phyloP scores from a whole-genome alignment of 164 flowering plant genomes.

The Vitis labrusca region DNA sequence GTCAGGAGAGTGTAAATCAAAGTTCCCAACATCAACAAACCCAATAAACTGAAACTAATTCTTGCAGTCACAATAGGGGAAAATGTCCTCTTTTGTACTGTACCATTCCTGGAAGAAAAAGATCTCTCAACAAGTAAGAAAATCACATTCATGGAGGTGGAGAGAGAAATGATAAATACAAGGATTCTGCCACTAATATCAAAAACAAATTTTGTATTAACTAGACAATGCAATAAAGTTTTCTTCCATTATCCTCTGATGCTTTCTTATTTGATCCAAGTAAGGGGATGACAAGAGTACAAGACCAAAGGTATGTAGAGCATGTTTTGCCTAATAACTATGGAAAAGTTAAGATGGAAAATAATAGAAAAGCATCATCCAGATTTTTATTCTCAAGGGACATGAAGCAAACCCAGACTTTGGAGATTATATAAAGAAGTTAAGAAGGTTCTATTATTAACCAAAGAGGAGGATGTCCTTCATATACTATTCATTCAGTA shows the following conservation, averaged over 20 bases:
- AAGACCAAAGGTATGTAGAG: too few relatives aligned
- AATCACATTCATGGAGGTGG: background rate
- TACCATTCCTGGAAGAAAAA: slow-evolving; percentile 31
- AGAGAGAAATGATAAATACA: background rate
- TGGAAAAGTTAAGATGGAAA: background rate
- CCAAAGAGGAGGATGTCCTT: too few relatives aligned
- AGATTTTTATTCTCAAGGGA: background rate
- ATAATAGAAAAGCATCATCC: background rate
- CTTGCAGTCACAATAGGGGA: slow-evolving; percentile 50
- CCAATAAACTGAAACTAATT: slow-evolving; percentile 50
- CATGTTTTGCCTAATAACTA: too few relatives aligned
- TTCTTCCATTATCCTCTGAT: too few relatives aligned
- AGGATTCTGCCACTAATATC: background rate
- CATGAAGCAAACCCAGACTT: background rate
- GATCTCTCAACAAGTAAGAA: background rate
- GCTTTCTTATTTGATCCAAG: too few relatives aligned
- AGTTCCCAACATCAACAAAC: slow-evolving; percentile 69
- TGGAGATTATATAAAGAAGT: too few relatives aligned
- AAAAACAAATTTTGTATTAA: too few relatives aligned
- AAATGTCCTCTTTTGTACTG: slow-evolving; percentile 26
- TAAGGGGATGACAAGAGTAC: too few relatives aligned
- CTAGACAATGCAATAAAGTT: too few relatives aligned
- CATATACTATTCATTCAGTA: too few relatives aligned
- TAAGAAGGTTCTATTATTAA: too few relatives aligned
- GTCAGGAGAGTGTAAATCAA: slow-evolving; percentile 62